phyloP scores from a whole-genome alignment of 306 rosid species.

The Lupinus albus region DNA sequence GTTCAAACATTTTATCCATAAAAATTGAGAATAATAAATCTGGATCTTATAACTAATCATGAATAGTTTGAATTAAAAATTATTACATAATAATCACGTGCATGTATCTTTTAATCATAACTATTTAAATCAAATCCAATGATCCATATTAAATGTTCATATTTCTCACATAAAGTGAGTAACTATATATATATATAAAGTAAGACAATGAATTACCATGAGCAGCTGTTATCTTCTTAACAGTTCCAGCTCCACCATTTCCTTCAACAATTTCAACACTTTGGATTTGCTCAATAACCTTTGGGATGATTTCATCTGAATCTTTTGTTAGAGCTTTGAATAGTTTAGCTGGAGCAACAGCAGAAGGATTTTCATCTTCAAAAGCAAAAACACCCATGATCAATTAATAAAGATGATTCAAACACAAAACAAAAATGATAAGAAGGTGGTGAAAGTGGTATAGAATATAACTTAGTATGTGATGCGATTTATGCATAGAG shows the following conservation, averaged over 20 bases:
- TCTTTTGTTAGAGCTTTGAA: constrained; percentile 45
- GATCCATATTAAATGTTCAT: too few species aligned
- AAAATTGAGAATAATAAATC: too few species aligned
- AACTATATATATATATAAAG: too few species aligned
- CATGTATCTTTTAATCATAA: too few species aligned
- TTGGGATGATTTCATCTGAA: constrained; percentile 39
- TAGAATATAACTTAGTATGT: neutral
- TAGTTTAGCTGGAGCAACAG: constrained; percentile 37
- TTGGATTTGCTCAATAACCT: constrained; percentile 14
- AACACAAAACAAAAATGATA: neutral
- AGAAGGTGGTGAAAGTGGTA: neutral
- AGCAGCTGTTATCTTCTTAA: constrained; percentile 39
- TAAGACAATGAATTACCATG: neutral
- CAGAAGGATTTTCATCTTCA: constrained; percentile 29
- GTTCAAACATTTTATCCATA: too few species aligned
- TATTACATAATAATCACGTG: too few species aligned
- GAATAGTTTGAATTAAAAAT: too few species aligned
- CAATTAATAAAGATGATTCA: neutral
- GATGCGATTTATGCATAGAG: constrained; percentile 4
- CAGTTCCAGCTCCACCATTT: constrained; percentile 50
- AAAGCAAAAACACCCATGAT: constrained; percentile 50
- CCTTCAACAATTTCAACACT: constrained; percentile 46
- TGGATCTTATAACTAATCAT: too few species aligned
- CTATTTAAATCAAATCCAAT: too few species aligned
- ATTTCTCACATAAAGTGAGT: too few species aligned